Base-by-base conservation (phyloP, 495 filamentous ascomycete genomes). In the Geoglossum glabrum region DNA sequence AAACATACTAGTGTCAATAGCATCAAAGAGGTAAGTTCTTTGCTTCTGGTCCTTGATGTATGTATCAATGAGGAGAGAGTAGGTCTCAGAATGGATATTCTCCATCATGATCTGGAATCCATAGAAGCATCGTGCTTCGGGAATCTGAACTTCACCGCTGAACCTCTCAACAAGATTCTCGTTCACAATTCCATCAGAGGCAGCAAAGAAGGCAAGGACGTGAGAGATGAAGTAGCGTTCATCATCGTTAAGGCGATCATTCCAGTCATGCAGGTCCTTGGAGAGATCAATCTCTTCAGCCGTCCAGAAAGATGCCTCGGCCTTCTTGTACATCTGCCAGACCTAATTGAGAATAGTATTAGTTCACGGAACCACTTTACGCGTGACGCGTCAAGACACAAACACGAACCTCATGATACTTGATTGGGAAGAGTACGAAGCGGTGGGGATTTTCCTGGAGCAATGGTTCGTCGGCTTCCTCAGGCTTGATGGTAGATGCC, bases 61-160 rank as follows among this genome's bases (percentile, higher is more conserved):
- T 61, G 93, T 99, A 67, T 99, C 92, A 70, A 99, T 99, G 63
- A 99, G 83, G 15, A 99, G 81, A 34, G 90, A 96, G 80, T 99
- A 99, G 51, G 92, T 99, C 74, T 99, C 92, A 28, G 92, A 94
- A 80, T 99, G 92, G 66, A 99, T 96, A 76, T 99, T 99, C 81
- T 99, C 92, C 86, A 99, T 97, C 92, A 99, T 99, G 76, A 99
- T 99, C 75, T 99, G 92, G 80, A 99, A 99, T 62, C 92, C 92
- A 70, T 98, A 98, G 81, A 98, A 98, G 82, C 92, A 97, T 69
- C 92, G 88, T 57, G 92, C 92, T 74, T 98, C 92, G 34, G 92
- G 90, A 61, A 95, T 82, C 74, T 98, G 92, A 28, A 98, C 90
- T 73, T 98, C 92, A 54, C 84, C 86, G 62, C 85, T 90, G 81